phyloP scores from a whole-genome alignment of 306 rosid species.

The Cicer cuneatum region DNA sequence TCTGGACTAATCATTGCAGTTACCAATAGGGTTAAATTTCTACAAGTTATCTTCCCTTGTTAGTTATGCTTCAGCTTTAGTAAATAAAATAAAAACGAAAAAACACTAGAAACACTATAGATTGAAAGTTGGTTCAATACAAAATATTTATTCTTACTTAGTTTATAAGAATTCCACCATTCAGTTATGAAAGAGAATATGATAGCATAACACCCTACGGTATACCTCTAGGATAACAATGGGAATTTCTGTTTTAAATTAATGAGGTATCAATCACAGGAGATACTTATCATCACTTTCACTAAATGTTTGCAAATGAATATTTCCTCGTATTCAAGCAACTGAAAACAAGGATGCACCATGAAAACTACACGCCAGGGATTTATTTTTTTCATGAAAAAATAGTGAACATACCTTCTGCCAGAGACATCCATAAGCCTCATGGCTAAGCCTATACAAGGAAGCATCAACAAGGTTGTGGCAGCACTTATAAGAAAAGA shows the following conservation, averaged over 20 bases:
- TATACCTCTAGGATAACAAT: neutral
- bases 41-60: conserved; percentile 10
- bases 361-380: neutral
- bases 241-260: neutral
- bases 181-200: neutral
- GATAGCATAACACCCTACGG: neutral
- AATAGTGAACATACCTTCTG: conserved; percentile 56
- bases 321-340: conserved; percentile 2
- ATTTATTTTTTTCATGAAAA: neutral
- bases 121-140: neutral
- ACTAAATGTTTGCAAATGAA: conserved; percentile 20
- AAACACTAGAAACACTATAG: neutral
- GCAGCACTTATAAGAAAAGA: conserved; percentile 80
- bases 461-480: conserved; percentile 87
- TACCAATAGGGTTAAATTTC: conserved; percentile 30
- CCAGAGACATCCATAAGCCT: conserved; percentile 80
- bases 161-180: conserved; percentile 1
- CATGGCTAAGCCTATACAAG: conserved; percentile 72
- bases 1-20: neutral
- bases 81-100: neutral
- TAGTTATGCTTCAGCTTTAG: neutral
- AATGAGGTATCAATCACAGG: neutral
- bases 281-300: neutral
- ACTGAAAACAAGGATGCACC: neutral
- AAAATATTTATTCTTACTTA: neutral